Evolutionary conservation across 2,329 filamentous ascomycete genomes (phyloP).

Genomic region (Lojkania enalia): DNA sequence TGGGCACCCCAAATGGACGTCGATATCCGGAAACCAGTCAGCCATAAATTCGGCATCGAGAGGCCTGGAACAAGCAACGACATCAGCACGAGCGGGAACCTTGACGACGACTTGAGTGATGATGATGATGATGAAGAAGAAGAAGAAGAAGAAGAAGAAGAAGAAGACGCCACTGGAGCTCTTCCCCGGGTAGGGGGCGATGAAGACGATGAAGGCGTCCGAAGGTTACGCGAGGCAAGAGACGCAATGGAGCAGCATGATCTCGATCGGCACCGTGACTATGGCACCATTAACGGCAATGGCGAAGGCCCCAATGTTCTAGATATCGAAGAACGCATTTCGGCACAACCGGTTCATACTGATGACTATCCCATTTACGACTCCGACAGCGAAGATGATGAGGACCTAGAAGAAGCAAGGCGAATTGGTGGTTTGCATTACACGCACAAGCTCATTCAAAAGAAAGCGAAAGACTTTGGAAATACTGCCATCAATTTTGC

Average conservation of each 20-base stretch:
- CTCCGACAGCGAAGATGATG: constrained; percentile 80
- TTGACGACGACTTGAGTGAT: constrained; percentile 74
- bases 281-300: constrained; percentile 47
- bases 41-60: constrained; percentile 88
- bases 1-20: constrained; percentile 99
- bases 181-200: constrained; percentile 34
- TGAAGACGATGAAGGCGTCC: constrained; percentile 50
- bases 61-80: constrained; percentile 74
- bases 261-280: constrained; percentile 52
- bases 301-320: constrained; percentile 50
- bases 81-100: constrained; percentile 75
- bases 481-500: constrained; percentile 33
- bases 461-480: constrained; percentile 55
- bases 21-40: constrained; percentile 91
- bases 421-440: constrained; percentile 78
- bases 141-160: too few species aligned
- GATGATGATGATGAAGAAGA: too few species aligned
- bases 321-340: constrained; percentile 84
- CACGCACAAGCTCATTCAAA: constrained; percentile 57
- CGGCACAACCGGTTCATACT: constrained; percentile 60
- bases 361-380: constrained; percentile 89
- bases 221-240: constrained; percentile 54
- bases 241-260: constrained; percentile 57
- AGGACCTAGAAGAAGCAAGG: constrained; percentile 76
- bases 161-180: constrained; percentile 35